phyloP scores from a whole-genome alignment of 768 basidiomycete species.

The Leccinum longicurvipes region DNA sequence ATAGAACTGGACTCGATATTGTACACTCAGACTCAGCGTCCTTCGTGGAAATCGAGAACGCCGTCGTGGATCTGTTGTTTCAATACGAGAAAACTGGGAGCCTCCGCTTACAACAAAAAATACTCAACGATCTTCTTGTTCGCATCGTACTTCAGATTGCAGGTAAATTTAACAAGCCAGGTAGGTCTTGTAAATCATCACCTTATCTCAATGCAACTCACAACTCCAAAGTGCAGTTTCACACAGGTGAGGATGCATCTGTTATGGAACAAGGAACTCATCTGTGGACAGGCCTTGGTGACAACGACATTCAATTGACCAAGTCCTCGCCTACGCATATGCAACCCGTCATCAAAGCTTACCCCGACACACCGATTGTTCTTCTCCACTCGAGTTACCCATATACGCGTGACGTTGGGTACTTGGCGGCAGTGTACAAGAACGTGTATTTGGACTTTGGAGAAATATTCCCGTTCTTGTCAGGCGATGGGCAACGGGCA shows the following conservation, averaged over 20 bases:
- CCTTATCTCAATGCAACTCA: background rate
- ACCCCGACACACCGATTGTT: conserved; percentile 57
- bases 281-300: conserved; percentile 50
- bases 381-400: conserved; percentile 79
- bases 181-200: conserved; percentile 32
- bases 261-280: background rate
- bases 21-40: conserved; percentile 25
- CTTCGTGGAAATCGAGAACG: conserved; percentile 28
- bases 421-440: conserved; percentile 64
- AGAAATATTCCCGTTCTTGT: conserved; percentile 70
- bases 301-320: conserved; percentile 60
- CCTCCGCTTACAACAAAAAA: conserved; percentile 57
- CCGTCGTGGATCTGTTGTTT: conserved; percentile 31
- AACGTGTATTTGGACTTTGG: conserved; percentile 83
- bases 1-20: conserved; percentile 64
- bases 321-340: conserved; percentile 62
- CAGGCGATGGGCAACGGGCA: conserved; percentile 55
- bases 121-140: conserved; percentile 66
- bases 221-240: conserved; percentile 65
- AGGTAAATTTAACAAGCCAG: conserved; percentile 53
- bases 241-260: conserved; percentile 44
- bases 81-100: conserved; percentile 35
- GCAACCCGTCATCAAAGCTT: conserved; percentile 65
- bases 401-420: conserved; percentile 74
- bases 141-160: conserved; percentile 52